Percentiles rank a stretch among this genome's conserved stretches.
These are phyloP conservation scores for Hyphopichia khmerensis DNA, from an alignment of 1,139 yeast species.

Conservation along the genomic window DNA sequence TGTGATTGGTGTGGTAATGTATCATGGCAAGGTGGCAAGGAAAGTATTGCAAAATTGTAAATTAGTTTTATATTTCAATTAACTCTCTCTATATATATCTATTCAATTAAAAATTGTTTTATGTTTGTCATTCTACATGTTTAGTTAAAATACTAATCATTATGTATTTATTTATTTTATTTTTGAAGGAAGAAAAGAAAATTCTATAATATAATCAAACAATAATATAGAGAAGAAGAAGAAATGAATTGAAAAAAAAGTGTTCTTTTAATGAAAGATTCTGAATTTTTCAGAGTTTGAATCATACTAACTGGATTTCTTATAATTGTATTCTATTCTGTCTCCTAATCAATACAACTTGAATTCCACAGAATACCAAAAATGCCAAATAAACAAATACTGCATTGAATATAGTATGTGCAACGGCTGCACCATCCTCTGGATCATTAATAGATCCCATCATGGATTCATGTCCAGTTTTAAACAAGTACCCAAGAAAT, in stretches of 20 bases:
- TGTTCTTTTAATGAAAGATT: too few species aligned
- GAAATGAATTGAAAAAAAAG: too few species aligned
- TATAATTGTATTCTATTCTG: slow-evolving; percentile 53
- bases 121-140: too few species aligned
- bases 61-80: not conserved
- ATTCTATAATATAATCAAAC: too few species aligned
- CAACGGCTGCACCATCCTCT: slow-evolving; percentile 90
- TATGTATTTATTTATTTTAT: too few species aligned
- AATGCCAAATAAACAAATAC: slow-evolving; percentile 79
- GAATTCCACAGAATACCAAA: slow-evolving; percentile 87
- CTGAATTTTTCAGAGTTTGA: too few species aligned
- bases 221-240: too few species aligned
- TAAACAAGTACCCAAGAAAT: slow-evolving; percentile 78
- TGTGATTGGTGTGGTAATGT: slow-evolving; percentile 73
- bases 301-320: not conserved
- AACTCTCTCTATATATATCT: not conserved
- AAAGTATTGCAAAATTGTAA: slow-evolving; percentile 56
- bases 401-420: slow-evolving; percentile 86
- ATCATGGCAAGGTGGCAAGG: slow-evolving; percentile 53
- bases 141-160: too few species aligned
- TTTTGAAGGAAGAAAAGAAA: too few species aligned
- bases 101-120: too few species aligned
- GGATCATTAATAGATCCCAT: slow-evolving; percentile 92
- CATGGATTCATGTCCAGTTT: slow-evolving; percentile 82
- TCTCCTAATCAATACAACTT: slow-evolving; percentile 62